These are phyloP conservation scores for Brassica juncea DNA, from an alignment of 345 rosid species.

Conservation along the genomic window DNA sequence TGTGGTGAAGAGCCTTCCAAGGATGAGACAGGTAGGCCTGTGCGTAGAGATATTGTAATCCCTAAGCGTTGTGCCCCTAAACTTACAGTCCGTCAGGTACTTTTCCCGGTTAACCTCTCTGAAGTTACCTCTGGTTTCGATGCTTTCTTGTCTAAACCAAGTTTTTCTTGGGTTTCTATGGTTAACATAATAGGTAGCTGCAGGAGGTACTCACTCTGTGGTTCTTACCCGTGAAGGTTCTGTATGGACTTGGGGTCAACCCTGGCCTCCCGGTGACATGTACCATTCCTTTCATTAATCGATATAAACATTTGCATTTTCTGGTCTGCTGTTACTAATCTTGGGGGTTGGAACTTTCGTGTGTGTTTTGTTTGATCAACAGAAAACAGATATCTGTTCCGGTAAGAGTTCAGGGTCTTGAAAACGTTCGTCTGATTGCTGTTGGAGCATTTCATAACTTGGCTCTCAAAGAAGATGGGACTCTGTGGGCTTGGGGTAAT, in stretches of 20 bases:
- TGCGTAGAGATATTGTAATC: constrained; percentile 85
- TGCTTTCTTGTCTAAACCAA: background rate
- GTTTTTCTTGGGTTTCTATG: background rate
- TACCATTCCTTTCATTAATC: constrained; percentile 30
- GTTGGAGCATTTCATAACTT: constrained; percentile 99
- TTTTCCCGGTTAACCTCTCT: constrained; percentile 6
- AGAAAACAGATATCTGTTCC: constrained; percentile 98
- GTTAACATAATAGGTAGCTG: constrained; percentile 71
- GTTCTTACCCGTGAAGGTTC: constrained; percentile 89
- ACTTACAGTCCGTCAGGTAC: constrained; percentile 89
- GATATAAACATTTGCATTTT: constrained; percentile 1
- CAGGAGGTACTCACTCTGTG: constrained; percentile 98
- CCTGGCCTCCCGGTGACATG: constrained; percentile 99
- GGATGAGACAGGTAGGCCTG: constrained; percentile 76
- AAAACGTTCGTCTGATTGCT: constrained; percentile 77
- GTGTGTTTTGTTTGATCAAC: constrained; percentile 23
- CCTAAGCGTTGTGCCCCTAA: constrained; percentile 95
- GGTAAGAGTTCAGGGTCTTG: constrained; percentile 98
- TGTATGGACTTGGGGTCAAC: constrained; percentile 99
- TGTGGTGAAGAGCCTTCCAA: constrained; percentile 97
- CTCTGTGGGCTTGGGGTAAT: constrained; percentile 98
- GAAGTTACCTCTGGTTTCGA: background rate
- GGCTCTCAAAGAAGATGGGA: constrained; percentile 93
- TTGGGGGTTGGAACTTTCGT: background rate
- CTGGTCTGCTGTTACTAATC: constrained; percentile 8